A percentile compares a stretch with the other conserved stretches of the same genome.
Conservation (phyloP, 176 grass and related monocot species). For the Eleusine indica region DNA sequence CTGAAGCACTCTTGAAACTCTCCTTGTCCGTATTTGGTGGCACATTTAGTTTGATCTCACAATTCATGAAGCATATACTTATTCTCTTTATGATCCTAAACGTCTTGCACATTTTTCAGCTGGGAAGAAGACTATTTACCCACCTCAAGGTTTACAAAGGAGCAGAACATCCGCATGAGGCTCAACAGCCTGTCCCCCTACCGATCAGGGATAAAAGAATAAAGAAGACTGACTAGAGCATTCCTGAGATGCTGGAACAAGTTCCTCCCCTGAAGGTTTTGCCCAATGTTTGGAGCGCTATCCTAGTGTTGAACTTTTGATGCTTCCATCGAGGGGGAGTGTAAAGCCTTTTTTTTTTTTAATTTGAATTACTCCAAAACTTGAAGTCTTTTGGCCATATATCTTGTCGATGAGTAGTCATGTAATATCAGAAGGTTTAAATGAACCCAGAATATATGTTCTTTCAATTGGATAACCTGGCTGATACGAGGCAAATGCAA, state of each 20-base stretch:
- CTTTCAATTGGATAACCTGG: not conserved
- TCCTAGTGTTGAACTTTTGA: not conserved
- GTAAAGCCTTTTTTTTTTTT: conserved; percentile 34
- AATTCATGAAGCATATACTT: not conserved
- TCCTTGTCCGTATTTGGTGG: not conserved
- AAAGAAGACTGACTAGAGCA: conserved; percentile 41
- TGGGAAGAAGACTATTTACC: conserved; percentile 92
- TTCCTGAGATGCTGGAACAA: conserved; percentile 1
- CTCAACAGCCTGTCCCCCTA: conserved; percentile 80
- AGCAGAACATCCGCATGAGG: conserved; percentile 82
- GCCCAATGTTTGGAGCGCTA: conserved; percentile 21
- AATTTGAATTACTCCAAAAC: conserved; percentile 28
- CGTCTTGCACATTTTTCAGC: conserved; percentile 50
- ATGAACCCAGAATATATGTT: not conserved
- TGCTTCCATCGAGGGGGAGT: not conserved
- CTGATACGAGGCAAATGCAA: conserved; percentile 10
- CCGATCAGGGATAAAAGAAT: conserved; percentile 96
- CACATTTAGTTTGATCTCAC: not conserved
- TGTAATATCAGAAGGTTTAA: conserved; percentile 30
- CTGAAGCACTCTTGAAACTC: conserved; percentile 7
- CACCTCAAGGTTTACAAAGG: conserved; percentile 98
- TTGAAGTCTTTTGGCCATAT: not conserved
- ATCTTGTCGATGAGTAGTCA: conserved; percentile 7
- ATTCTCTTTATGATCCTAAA: conserved; percentile 9
- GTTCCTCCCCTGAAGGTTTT: conserved; percentile 4